Base-by-base conservation (phyloP, 495 filamentous ascomycete species). In the Pseudevernia furfuracea region DNA sequence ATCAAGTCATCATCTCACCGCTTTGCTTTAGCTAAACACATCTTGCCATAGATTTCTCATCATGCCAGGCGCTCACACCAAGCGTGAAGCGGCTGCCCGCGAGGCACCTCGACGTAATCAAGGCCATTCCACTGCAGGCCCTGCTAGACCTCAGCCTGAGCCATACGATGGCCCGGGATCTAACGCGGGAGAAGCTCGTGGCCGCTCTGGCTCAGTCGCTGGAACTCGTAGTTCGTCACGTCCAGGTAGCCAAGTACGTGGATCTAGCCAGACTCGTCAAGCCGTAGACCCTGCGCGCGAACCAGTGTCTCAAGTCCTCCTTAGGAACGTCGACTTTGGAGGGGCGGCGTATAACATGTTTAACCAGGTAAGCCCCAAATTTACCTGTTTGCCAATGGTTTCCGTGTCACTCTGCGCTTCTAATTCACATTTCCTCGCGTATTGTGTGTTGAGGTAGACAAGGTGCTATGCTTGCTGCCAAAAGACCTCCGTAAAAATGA, bases 201-300 rank as follows among this genome's bases (percentile, higher is more conserved):
- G 39, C 23, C 66, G 39, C 36, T 43, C 53, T 44, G 38, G 71
- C 77, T 81, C 34, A 73, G 73, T 60, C 71, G 75, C 61, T 72
- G 75, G 41, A 66, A 74, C 52, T 76, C 75, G 66, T 75, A 75
- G 58, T 72, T 74, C 58, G 69, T 75, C 73, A 75, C 81, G 55
- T 79, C 60, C 46, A 69, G 63, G 30, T 73, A 72, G 28, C 77
- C 74, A 52, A 41, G 53, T 72, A 0, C 78, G 77, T 74, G 80
- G 78, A 37, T 77, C 37, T 30, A 66, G 62, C 55, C 49, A 61
- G 32, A 65, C 37, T 61, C 58, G 39, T 62, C 56, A 39, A 30
- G 11, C 48, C 0, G 34, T 38, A 41, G 63, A 66, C 41, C 63
- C 63, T 55, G 58, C 58, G 10, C 46, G 32, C n/a, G 63, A 66